phyloP scores from a whole-genome alignment of 192 early-diverging fungal genomes.

The Linnemannia hyalina region DNA sequence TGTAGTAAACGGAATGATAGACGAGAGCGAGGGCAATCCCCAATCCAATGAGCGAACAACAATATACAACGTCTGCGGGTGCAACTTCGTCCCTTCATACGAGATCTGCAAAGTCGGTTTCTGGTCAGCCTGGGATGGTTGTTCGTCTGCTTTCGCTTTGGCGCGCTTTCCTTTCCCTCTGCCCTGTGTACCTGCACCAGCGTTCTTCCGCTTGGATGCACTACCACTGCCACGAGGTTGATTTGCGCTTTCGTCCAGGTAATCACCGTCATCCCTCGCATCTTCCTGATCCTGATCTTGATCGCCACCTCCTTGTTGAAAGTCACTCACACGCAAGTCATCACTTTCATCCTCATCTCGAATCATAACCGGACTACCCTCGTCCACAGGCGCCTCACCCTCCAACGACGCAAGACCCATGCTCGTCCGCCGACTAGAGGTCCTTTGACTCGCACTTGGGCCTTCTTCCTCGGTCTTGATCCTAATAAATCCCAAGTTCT shows the following conservation, averaged over 20 bases:
- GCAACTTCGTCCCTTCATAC: slow-evolving; percentile 16
- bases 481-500: slow-evolving; percentile 33
- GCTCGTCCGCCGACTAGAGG: background rate
- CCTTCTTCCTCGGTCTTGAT: slow-evolving; percentile 30
- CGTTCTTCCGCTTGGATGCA: slow-evolving; percentile 5
- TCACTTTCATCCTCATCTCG: slow-evolving; percentile 46
- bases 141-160: background rate
- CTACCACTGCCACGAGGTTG: background rate
- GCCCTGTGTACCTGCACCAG: background rate
- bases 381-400: background rate
- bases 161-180: slow-evolving; percentile 7
- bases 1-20: slow-evolving; percentile 5
- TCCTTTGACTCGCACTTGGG: background rate
- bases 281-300: background rate
- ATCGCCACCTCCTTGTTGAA: background rate
- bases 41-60: slow-evolving; percentile 19
- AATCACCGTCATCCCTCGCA: background rate
- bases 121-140: slow-evolving; percentile 17
- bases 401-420: slow-evolving; percentile 18
- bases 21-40: background rate
- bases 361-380: background rate
- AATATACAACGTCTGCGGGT: slow-evolving; percentile 40
- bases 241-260: background rate
- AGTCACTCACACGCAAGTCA: slow-evolving; percentile 33
- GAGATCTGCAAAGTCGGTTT: slow-evolving; percentile 43